These are phyloP conservation scores for Nicotiana benthamiana DNA, from an alignment of 257 asterid species.

Conservation along the genomic window DNA sequence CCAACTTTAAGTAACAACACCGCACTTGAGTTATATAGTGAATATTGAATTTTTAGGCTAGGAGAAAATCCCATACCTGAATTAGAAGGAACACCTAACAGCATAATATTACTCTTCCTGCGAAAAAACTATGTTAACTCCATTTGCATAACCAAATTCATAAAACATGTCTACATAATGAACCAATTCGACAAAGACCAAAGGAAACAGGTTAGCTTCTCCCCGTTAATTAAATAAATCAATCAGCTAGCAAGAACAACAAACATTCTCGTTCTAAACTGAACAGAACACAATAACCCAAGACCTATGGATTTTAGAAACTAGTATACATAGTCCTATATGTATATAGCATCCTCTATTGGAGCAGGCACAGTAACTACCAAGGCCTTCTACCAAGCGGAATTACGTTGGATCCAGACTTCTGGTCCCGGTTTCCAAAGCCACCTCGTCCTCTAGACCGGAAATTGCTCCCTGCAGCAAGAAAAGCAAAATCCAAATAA, in stretches of 20 bases:
- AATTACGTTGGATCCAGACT: slow-evolving; percentile 52
- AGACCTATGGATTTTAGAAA: background rate
- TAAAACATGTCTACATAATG: background rate
- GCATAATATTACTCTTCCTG: background rate
- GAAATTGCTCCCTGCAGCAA: slow-evolving; percentile 59
- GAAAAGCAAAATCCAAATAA: slow-evolving; percentile 5
- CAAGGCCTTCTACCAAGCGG: slow-evolving; percentile 61
- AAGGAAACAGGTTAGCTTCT: background rate
- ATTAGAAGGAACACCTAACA: background rate
- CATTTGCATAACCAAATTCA: background rate
- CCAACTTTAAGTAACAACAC: too few relatives aligned
- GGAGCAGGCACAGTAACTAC: slow-evolving; percentile 20
- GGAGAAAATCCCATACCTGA: background rate
- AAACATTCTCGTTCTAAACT: background rate
- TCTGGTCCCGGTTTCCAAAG: slow-evolving; percentile 48
- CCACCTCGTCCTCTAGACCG: slow-evolving; percentile 79
- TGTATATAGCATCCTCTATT: background rate
- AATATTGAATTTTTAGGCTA: too few relatives aligned
- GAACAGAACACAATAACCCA: background rate
- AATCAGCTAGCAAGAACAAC: background rate
- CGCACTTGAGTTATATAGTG: too few relatives aligned
- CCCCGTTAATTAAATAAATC: background rate
- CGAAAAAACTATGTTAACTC: background rate
- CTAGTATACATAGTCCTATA: background rate
- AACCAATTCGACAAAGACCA: background rate